A percentile compares a stretch with the other conserved stretches of the same genome.
Conservation (phyloP, 75 land plant species). For the Pinus albicaulis region DNA sequence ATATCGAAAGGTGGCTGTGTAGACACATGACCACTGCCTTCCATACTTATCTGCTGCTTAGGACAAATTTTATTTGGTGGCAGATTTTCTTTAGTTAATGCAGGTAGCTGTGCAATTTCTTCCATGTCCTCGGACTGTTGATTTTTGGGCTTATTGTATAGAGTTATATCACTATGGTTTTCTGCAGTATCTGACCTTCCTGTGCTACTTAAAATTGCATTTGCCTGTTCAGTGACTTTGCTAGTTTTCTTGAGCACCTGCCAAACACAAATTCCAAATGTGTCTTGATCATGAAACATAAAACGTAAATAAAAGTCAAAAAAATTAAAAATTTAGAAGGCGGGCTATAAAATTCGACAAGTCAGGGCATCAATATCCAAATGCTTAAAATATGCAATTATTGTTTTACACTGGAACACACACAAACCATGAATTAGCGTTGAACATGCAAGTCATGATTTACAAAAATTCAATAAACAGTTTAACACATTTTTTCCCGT, state of each 20-base stretch:
- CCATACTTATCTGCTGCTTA: neutral
- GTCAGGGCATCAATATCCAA: neutral
- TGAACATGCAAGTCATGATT: neutral
- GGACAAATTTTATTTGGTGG: neutral
- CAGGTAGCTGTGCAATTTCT: conserved; percentile 5
- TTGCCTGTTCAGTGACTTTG: neutral
- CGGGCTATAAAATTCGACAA: neutral
- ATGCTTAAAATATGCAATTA: neutral
- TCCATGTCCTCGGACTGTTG: neutral
- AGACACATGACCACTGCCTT: conserved; percentile 5
- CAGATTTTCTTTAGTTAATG: neutral
- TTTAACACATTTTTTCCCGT: neutral
- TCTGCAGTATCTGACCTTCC: neutral
- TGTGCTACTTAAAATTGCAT: conserved; percentile 2
- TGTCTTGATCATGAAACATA: neutral
- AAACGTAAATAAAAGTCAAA: neutral
- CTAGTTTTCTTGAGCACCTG: conserved; percentile 1
- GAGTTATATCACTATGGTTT: neutral
- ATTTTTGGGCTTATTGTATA: neutral
- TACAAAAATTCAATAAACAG: neutral
- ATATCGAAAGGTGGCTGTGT: neutral
- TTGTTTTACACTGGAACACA: neutral
- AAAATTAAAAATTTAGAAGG: too few relatives aligned
- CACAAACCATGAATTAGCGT: neutral
- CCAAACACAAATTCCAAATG: neutral